phyloP scores from a whole-genome alignment of 2,329 filamentous ascomycete species.

The Cytospora leucostoma region DNA sequence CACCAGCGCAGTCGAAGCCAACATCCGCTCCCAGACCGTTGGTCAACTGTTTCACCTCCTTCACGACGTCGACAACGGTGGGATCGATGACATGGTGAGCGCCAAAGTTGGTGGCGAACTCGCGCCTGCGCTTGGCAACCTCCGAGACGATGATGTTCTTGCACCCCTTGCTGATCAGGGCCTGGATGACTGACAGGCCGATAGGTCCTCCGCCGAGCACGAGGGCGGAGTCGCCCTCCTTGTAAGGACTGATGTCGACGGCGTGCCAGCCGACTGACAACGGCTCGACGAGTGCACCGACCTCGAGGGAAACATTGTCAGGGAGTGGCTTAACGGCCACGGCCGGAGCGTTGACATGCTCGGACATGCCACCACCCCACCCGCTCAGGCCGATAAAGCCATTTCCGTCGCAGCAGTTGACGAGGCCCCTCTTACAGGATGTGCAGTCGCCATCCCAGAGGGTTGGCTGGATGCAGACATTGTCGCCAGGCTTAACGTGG shows the following conservation, averaged over 20 bases:
- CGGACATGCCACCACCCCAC: constrained; percentile 56
- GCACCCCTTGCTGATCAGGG: constrained; percentile 54
- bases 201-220: constrained; percentile 65
- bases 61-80: constrained; percentile 27
- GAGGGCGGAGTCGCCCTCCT: constrained; percentile 48
- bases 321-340: constrained; percentile 51
- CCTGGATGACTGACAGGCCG: constrained; percentile 60
- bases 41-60: constrained; percentile 27
- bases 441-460: constrained; percentile 56
- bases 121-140: constrained; percentile 50
- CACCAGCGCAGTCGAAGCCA: constrained; percentile 33
- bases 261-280: constrained; percentile 67
- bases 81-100: constrained; percentile 38
- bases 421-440: constrained; percentile 49
- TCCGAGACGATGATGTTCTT: constrained; percentile 60
- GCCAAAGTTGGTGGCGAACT: constrained; percentile 55
- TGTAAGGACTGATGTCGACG: constrained; percentile 32
- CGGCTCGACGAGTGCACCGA: constrained; percentile 63
- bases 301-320: constrained; percentile 51
- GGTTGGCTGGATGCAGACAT: constrained; percentile 59
- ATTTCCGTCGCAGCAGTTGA: constrained; percentile 46
- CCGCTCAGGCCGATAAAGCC: constrained; percentile 39
- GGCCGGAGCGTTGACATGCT: constrained; percentile 51
- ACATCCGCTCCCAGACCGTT: constrained; percentile 30
- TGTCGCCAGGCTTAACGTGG: constrained; percentile 52